Base-by-base conservation (phyloP, 2,329 filamentous ascomycete species). In the Fusarium liriodendri region DNA sequence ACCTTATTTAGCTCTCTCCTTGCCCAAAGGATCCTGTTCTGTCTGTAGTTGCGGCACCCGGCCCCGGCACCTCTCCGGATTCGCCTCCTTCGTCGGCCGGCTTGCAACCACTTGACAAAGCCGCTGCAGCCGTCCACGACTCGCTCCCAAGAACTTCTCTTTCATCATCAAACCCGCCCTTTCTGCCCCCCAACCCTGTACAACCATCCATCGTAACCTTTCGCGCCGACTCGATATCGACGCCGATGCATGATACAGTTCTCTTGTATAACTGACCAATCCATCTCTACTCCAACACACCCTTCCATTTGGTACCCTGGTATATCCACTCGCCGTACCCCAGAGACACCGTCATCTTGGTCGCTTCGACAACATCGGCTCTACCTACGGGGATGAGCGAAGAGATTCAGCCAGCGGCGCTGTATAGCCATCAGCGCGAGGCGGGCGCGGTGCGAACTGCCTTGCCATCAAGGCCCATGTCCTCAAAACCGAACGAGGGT, bases 391-490 rank as follows among this genome's bases (percentile, higher is more conserved):
- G 77, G 60, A 83, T 84, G 82, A 80, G 78, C 74, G 77, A 83
- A 69, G 66, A 77, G 38, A 75, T 75, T 18, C 78, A 77, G 45
- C 50, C 77, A 38, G 70, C 74, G 69, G 72, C 74, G 71, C 65
- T 76, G 35, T 71, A 76, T 64, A 78, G 78, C 74, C 77, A 80
- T 57, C 78, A 78, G 62, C 81, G 80, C 50, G 81, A 83, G 54
- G 38, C 76, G 45, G 73, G 73, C 60, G 73, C 82, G 33, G 78
- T 70, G 59, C 79, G 83, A 69, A 84, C 82, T 42, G 82, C 82
- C 11, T 76, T 84, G 40, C 83, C 83, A 32, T 83, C 83, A 50
- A 78, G 83, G 37, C 82, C 83, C 37, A 80, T 83, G 77, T 79
- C 82, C 10, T 76, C 80, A 27, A 83, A 79, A 70, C 69, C 74